Evolutionary conservation across 2,329 filamentous ascomycete species (phyloP).

Genomic region (Fusarium liriodendri): DNA sequence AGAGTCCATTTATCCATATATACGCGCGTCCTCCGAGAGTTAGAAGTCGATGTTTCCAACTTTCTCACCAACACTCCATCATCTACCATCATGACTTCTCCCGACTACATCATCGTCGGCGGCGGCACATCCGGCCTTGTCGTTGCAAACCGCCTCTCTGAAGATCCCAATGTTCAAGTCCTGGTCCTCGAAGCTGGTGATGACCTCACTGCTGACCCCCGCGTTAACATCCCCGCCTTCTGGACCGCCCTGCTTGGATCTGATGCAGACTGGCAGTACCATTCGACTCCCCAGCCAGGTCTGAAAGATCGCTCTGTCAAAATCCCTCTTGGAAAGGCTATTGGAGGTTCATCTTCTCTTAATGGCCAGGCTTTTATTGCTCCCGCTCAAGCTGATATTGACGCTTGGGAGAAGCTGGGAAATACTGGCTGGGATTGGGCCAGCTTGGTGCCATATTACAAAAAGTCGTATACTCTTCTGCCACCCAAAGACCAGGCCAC

Average conservation of each 20-base stretch:
- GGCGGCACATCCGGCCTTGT: not conserved
- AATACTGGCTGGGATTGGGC: conserved; percentile 3
- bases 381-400: not conserved
- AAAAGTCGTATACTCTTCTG: not conserved
- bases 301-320: not conserved
- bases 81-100: not conserved
- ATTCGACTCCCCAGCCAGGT: not conserved
- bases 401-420: not conserved
- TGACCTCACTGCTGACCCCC: not conserved
- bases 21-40: not conserved
- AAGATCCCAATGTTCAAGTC: not conserved
- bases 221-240: not conserved
- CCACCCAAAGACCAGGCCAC: not conserved
- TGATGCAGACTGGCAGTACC: not conserved
- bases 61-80: not conserved
- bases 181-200: not conserved
- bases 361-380: not conserved
- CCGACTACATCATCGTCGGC: not conserved
- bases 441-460: not conserved
- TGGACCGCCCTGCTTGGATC: not conserved
- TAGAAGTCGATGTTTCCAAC: not conserved
- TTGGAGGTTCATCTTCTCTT: not conserved
- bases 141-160: not conserved
- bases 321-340: not conserved
- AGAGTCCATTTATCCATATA: not conserved